Base-by-base conservation (phyloP, 2,329 filamentous ascomycete species). In the Epichloe uncinata region DNA sequence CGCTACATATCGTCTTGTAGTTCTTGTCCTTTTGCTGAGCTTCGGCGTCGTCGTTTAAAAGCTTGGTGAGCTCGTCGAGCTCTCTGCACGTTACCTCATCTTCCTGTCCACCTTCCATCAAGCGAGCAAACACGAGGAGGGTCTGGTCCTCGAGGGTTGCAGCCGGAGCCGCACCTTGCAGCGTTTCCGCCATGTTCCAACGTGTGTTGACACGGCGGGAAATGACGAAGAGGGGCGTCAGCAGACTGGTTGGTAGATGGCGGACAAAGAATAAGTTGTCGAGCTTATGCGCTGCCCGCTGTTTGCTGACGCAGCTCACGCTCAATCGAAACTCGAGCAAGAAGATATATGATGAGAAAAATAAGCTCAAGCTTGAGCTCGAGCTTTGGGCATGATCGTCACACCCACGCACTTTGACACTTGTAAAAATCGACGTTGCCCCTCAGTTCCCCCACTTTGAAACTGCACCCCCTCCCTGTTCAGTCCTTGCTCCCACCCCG, bases 31-130 rank as follows among this genome's bases (percentile, higher is more conserved):
- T 67, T 44, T 70, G 67, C 51, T 70, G 66, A n/a, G 62, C 63
- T 43, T 70, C 66, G 49, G 69, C 66, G 53, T 83, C 79, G 37
- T 79, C 71, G 58, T 71, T 74, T 50, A 84, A 69, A 38, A 84
- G 68, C 63, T 74, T 78, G 42, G 79, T 81, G 49, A 84, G 73
- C 50, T 68, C 66, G 56, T 78, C 75, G 43, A 84, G 69, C 53
- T 80, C 74, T 53, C 67, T 67, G 58, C 77, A 82, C 12, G 79
- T 84, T 56, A 86, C 82, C 50, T 81, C 79, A 61, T 87, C 87
- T 58, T 95, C 87, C 59, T 90, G 81, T 48, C 88, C 89, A 42
- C 87, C 88, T 63, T 94, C 87, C 82, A 96, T 94, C 58, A 96
- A 73, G 60, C 86, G 85, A 22, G 90, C 90, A 56, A 96, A 80